Base-by-base conservation (phyloP, 805 yeast genomes). In the Candida vartiovaarae region DNA sequence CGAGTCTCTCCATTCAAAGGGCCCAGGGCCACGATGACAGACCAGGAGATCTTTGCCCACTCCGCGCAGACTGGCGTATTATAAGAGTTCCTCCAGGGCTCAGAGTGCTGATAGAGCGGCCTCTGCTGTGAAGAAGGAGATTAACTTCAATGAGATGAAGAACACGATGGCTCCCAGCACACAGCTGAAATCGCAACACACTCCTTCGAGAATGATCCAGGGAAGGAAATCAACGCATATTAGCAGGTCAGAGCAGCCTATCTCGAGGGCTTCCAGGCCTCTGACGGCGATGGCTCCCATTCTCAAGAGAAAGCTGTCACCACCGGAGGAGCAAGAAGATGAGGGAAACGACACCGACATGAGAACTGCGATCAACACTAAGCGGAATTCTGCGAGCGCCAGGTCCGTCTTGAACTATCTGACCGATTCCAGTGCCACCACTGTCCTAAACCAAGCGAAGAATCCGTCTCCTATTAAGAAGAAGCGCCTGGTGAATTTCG, bases 401-500 rank as follows among this genome's bases (percentile, higher is more conserved):
- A 52, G 45, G 34, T 41, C 44, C 10, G 57, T 52, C 4, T 44
- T 52, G 45, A 40, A 42, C 5, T 40, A 46, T 9, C 40, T 54
- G 37, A 38, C 38, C 5, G 38, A 30, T 4, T 41, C 46, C 8
- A 39, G 36, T 9, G 54, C 20, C 20, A 15, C 20, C 20, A 15
- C 20, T 15, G 20, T 15, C 20, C 20, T 15, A 2, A 15, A 15
- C 20, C 20, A 15, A 15, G 20, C 20, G 20, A 15, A 42, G 32
- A 39, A 35, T 8, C 43, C 34, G 15, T 51, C 49, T 26, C 49
- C 59, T 10, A 51, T 52, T 35, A 54, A 51, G 45, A 54, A 45
- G 40, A 53, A 46, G 43, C 61, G 62, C 40, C 53, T 47, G 4
- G 70, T 65, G 5, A 60, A 58, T 8, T 66, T 66, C 40, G 51